These are phyloP conservation scores for Calcarisporium arbuscula DNA, from an alignment of 2,329 filamentous ascomycete species.

Conservation along the genomic window DNA sequence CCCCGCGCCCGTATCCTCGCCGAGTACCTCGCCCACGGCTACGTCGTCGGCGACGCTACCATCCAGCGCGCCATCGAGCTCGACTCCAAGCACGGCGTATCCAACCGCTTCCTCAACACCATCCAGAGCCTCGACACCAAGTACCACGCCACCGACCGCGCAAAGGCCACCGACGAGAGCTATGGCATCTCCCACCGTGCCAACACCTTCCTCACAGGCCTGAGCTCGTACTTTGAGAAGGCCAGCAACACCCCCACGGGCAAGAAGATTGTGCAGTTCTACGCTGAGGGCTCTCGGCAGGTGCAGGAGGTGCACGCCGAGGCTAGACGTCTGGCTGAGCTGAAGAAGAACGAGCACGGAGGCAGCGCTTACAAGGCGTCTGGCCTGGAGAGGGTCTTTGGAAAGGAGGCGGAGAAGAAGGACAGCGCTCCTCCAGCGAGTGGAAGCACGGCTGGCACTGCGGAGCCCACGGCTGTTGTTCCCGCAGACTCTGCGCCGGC, in stretches of 20 bases:
- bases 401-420: conserved; percentile 39
- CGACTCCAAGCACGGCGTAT: conserved; percentile 85
- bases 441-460: neutral
- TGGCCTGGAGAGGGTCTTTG: conserved; percentile 52
- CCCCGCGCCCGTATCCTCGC: conserved; percentile 87
- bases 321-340: conserved; percentile 76
- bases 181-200: conserved; percentile 77
- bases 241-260: conserved; percentile 81
- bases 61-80: conserved; percentile 80
- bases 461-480: neutral
- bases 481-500: too few species aligned
- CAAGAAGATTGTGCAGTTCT: conserved; percentile 82
- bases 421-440: conserved; percentile 14
- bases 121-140: conserved; percentile 74
- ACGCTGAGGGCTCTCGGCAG: conserved; percentile 77
- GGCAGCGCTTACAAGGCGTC: conserved; percentile 54
- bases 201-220: conserved; percentile 53
- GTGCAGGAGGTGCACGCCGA: conserved; percentile 91
- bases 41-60: conserved; percentile 68
- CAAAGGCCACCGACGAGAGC: conserved; percentile 74
- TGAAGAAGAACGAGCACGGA: conserved; percentile 67
- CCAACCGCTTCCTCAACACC: conserved; percentile 68
- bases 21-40: conserved; percentile 94
- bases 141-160: conserved; percentile 82
- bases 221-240: conserved; percentile 92